Base-by-base conservation (phyloP, 75 land plant species). In the Pinus taeda region DNA sequence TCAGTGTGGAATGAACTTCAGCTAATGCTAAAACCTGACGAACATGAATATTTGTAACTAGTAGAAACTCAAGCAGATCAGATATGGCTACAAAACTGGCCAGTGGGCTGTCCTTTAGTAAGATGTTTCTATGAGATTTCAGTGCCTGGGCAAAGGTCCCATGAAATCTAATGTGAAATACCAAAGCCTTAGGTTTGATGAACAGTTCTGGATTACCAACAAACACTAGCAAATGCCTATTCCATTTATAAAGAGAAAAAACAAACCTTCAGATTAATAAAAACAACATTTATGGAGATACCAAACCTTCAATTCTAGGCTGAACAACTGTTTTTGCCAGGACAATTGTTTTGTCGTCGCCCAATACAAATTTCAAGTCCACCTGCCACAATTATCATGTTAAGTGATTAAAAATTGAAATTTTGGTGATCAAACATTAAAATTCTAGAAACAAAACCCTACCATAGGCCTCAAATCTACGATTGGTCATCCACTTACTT, bases 301-400 rank as follows among this genome's bases (percentile, higher is more conserved):
- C 53, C 53, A 45, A 45, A 45, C 96, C 96, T 85, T 89, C 91
- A 76, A 84, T 77, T 75, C 90, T 80, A 4, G 86, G 90, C 39
- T 26, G 71, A 39, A 95, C 96, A 74, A 77, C 26, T 56, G 92
- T 95, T 69, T 75, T 88, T 75, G 96, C 91, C 53, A 57, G 81
- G 5, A 95, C 98, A 74, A 78, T 83, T 29, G 98, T 95, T n/a
- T 90, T 87, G 62, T 93, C 93, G 75, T 95, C 98, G 21, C 92
- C 96, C 79, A 93, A 74, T 4, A 62, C 58, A 82, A 95, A 95
- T 33, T 83, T 90, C 84, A 95, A 81, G 66, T 91, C 83, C 64
- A 95, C 90, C 98, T 95, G 86, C 64, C 83, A 45, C 15, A 75
- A 1, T 63, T 66, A 66, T 39, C 33, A 15, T 4, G 20, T 17